phyloP scores from a whole-genome alignment of 306 rosid species.

The Glycine soja region DNA sequence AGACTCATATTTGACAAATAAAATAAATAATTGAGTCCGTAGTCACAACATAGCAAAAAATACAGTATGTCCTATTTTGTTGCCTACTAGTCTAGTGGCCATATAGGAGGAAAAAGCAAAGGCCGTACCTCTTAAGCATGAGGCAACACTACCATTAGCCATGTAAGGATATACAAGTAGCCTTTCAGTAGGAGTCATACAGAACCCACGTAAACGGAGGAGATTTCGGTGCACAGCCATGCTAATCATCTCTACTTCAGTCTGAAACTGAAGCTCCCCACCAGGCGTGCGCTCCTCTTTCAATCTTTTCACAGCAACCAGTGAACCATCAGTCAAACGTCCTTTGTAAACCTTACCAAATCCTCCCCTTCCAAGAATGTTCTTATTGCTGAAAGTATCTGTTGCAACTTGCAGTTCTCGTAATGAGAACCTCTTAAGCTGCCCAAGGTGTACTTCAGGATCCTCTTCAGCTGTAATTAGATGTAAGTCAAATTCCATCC shows the following conservation, averaged over 20 bases:
- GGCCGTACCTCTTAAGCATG: conserved; percentile 88
- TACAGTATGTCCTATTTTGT: neutral
- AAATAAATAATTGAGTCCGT: neutral
- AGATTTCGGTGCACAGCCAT: conserved; percentile 99
- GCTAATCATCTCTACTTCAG: conserved; percentile 99
- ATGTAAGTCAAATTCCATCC: conserved; percentile 22
- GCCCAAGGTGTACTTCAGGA: conserved; percentile 98
- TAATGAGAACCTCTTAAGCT: conserved; percentile 95
- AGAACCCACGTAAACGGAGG: conserved; percentile 91
- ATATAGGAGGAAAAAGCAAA: neutral
- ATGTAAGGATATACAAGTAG: conserved; percentile 97
- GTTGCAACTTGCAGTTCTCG: conserved; percentile 96
- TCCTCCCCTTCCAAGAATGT: conserved; percentile 97
- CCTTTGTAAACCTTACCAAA: conserved; percentile 99
- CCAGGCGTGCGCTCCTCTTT: conserved; percentile 99
- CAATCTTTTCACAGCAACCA: conserved; percentile 94
- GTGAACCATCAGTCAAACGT: conserved; percentile 87
- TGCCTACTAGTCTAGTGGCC: neutral
- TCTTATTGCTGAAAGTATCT: conserved; percentile 93
- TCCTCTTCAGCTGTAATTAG: conserved; percentile 91
- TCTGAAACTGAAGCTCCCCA: conserved; percentile 99
- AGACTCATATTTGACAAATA: neutral
- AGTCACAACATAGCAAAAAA: neutral
- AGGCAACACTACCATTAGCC: conserved; percentile 99
- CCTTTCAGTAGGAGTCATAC: conserved; percentile 99